These are phyloP conservation scores for Corylus heterophylla DNA, from an alignment of 306 rosid species.

Conservation along the genomic window DNA sequence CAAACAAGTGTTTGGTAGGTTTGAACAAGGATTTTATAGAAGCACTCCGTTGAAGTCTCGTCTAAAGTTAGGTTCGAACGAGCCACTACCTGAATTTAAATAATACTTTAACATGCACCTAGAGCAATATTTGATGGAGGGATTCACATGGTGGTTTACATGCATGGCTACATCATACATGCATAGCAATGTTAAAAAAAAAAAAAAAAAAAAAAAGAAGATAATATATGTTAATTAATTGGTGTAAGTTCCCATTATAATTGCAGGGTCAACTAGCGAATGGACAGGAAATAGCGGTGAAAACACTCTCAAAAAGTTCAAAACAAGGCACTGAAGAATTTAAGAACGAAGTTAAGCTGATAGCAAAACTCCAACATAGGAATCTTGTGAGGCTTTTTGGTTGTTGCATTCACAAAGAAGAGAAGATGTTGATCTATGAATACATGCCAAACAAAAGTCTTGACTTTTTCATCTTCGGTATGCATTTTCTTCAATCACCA, in stretches of 20 bases:
- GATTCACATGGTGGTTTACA: too few species aligned
- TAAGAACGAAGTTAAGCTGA: slow-evolving; percentile 45
- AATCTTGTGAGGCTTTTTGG: slow-evolving; percentile 47
- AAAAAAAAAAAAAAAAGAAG: too few species aligned
- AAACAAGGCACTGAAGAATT: slow-evolving; percentile 40
- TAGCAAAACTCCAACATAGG: slow-evolving; percentile 48
- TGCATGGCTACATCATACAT: too few species aligned
- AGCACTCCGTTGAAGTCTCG: too few species aligned
- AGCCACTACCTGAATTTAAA: too few species aligned
- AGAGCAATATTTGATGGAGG: too few species aligned
- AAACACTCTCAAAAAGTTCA: slow-evolving; percentile 34
- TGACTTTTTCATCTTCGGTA: slow-evolving; percentile 42
- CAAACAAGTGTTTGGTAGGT: too few species aligned
- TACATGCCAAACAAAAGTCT: slow-evolving; percentile 48
- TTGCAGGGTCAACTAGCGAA: slow-evolving; percentile 40
- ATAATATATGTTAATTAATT: too few species aligned
- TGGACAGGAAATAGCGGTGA: slow-evolving; percentile 41
- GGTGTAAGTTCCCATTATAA: neutral
- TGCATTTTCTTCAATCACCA: neutral
- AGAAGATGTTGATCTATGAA: slow-evolving; percentile 40
- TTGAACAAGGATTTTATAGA: too few species aligned
- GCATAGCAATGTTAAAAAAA: too few species aligned
- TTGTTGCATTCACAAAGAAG: slow-evolving; percentile 44
- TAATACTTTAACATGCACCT: too few species aligned
- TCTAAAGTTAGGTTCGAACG: too few species aligned